Evolutionary conservation across 2,329 filamentous ascomycete genomes (phyloP).

Genomic region (Trichoderma simmonsii): DNA sequence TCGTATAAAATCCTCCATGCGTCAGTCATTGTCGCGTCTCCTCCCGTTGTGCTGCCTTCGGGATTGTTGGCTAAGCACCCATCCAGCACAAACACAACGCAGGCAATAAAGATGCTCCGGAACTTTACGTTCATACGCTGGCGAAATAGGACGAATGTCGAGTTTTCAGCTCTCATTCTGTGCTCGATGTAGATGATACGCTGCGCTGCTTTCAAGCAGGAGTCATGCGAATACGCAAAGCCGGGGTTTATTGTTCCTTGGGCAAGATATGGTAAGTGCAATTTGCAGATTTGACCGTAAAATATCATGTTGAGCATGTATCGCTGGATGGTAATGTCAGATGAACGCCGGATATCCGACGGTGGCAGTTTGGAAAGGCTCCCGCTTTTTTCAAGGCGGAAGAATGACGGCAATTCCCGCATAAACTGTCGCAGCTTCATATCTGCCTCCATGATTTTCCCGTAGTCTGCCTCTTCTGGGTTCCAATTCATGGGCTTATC

Average conservation of each 20-base stretch:
- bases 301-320: slow-evolving; percentile 34
- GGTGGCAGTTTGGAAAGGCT: slow-evolving; percentile 23
- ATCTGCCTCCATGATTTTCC: slow-evolving; percentile 35
- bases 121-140: slow-evolving; percentile 32
- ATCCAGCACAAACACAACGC: slow-evolving; percentile 34
- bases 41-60: slow-evolving; percentile 24
- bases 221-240: slow-evolving; percentile 32
- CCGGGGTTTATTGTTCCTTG: slow-evolving; percentile 33
- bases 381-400: slow-evolving; percentile 24
- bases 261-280: slow-evolving; percentile 36
- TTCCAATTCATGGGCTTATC: slow-evolving; percentile 26
- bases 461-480: slow-evolving; percentile 32
- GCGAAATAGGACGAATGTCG: slow-evolving; percentile 28
- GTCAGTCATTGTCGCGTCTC: slow-evolving; percentile 28
- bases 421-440: slow-evolving; percentile 29
- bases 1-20: slow-evolving; percentile 35
- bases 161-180: slow-evolving; percentile 27
- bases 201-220: slow-evolving; percentile 33
- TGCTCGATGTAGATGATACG: slow-evolving; percentile 32
- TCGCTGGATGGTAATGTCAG: slow-evolving; percentile 30
- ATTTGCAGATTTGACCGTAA: slow-evolving; percentile 35
- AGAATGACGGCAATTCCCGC: slow-evolving; percentile 30
- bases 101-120: slow-evolving; percentile 35
- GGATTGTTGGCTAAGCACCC: slow-evolving; percentile 28
- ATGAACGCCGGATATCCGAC: slow-evolving; percentile 24